Evolutionary conservation across 257 asterid genomes (phyloP), one percentile per base, ranked within the genome.

Genomic region (Solanum virginianum): DNA sequence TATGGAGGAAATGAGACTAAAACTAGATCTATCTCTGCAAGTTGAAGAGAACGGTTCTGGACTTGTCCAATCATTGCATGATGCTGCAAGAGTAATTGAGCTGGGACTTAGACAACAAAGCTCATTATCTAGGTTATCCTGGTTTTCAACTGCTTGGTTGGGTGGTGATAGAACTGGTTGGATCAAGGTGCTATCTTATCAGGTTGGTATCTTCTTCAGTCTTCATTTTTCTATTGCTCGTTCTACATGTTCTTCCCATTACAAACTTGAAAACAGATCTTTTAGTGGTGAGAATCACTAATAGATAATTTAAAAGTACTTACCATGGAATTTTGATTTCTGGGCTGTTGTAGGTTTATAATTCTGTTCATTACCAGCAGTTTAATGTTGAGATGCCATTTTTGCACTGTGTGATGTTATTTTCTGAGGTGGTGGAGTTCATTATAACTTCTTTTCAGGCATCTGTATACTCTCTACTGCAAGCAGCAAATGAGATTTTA

Each of bases 71-170:
- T 91, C 93, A 85, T 71, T 97, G 87, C 98, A 97, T 89, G 99
- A 97, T 92, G 94, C 97, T 90, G 98, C 98, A 72, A 93, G 99
- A 89, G 93, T 91, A 69, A 90, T 95, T 93, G 98, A 97, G 90
- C 90, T 95, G 69, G 96, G 94, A 71, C 89, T 97, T 85, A 94
- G 89, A 91, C 93, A 95, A 88, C 92, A 91, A 39, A 90, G 86
- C 86, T 88, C 93, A 75, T 82, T 69, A 80, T 94, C 96, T n/a
- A 95, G 93, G 88, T 85, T 85, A 22, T 89, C 93, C 43, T 97
- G 99, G 99, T 94, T 97, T 90, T 92, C 98, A 80, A 89, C 94
- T 87, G 92, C 95, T 69, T 97, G 98, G 98, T 94, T 93, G 80
- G 98, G 99, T 66, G 91, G 89, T 86, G 99, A 95, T 91, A 94